These are phyloP conservation scores for Fusarium virguliforme DNA, from an alignment of 2,329 filamentous ascomycete species.

Conservation along the genomic window DNA sequence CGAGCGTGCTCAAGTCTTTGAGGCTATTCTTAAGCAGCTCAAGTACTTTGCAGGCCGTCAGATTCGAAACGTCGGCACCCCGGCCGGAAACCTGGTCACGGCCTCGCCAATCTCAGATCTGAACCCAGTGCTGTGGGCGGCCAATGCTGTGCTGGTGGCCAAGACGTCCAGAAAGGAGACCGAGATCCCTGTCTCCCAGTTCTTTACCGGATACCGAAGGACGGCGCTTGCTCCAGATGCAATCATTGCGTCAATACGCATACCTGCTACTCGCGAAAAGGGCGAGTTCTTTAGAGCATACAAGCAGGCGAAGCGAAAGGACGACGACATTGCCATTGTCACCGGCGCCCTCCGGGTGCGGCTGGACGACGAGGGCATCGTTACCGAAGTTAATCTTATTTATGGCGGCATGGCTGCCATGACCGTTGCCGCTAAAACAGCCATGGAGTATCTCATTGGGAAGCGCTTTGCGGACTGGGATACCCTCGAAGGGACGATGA, in stretches of 20 bases:
- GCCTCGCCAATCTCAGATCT: conserved; percentile 97
- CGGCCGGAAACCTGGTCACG: conserved; percentile 93
- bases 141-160: conserved; percentile 85
- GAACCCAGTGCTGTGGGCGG: conserved; percentile 93
- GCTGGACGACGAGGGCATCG: conserved; percentile 77
- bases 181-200: conserved; percentile 91
- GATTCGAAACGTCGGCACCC: conserved; percentile 97
- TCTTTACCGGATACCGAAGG: conserved; percentile 92
- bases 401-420: conserved; percentile 97
- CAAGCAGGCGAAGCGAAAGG: conserved; percentile 97
- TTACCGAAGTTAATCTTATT: conserved; percentile 84
- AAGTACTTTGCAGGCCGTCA: conserved; percentile 95
- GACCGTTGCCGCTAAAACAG: conserved; percentile 87
- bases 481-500: conserved; percentile 92
- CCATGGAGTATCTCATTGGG: conserved; percentile 81
- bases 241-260: conserved; percentile 88
- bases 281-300: conserved; percentile 91
- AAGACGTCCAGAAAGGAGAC: conserved; percentile 81
- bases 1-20: conserved; percentile 82
- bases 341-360: conserved; percentile 86
- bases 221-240: conserved; percentile 87
- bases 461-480: conserved; percentile 85
- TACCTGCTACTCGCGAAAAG: conserved; percentile 81
- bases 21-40: conserved; percentile 93
- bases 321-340: conserved; percentile 98